Conservation (phyloP, 2,329 filamentous ascomycete species). For the Zymoseptoria ardabiliae region DNA sequence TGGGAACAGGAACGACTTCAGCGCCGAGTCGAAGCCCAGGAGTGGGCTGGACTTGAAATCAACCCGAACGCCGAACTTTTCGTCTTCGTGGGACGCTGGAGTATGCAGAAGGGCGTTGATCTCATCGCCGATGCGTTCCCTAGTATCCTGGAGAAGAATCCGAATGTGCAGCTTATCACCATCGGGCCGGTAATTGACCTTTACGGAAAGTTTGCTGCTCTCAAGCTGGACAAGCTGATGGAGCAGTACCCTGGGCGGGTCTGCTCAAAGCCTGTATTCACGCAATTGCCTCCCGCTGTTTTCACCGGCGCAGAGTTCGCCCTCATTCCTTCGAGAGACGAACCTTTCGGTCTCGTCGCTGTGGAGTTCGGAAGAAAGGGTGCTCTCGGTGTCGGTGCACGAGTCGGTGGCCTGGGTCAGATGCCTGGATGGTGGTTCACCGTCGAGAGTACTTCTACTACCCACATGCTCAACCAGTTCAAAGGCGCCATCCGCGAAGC, state of each 20-base stretch:
- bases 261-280: constrained; percentile 59
- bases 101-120: constrained; percentile 59
- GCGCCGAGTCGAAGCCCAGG: constrained; percentile 53
- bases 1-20: constrained; percentile 47
- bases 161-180: constrained; percentile 53
- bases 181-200: constrained; percentile 57
- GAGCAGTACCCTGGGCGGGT: constrained; percentile 55
- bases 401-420: constrained; percentile 55
- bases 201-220: constrained; percentile 58
- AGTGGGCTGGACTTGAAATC: constrained; percentile 56
- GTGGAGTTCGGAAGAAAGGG: constrained; percentile 62
- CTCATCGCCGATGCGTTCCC: constrained; percentile 61
- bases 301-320: constrained; percentile 61
- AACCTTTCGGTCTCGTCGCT: constrained; percentile 60
- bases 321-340: constrained; percentile 58
- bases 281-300: constrained; percentile 54
- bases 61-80: constrained; percentile 55
- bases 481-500: constrained; percentile 53
- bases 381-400: constrained; percentile 56
- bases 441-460: constrained; percentile 55
- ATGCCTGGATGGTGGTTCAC: constrained; percentile 65
- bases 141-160: constrained; percentile 50
- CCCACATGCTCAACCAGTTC: constrained; percentile 58
- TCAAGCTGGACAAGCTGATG: constrained; percentile 58
- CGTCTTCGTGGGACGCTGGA: constrained; percentile 62